phyloP scores from a whole-genome alignment of 805 yeast species.

The Metschnikowia koreensis region DNA sequence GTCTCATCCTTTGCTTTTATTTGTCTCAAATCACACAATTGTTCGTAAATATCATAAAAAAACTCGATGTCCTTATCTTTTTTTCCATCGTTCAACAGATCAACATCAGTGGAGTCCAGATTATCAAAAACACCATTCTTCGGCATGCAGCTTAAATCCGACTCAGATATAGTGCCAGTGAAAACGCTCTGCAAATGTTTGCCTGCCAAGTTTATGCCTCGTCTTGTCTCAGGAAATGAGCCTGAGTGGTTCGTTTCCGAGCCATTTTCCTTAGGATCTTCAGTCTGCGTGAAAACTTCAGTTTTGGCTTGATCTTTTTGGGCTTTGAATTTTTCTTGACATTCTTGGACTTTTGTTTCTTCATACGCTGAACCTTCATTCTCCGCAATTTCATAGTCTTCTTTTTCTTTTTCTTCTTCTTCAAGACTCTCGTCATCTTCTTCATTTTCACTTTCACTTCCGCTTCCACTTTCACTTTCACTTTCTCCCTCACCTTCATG shows the following conservation, averaged over 20 bases:
- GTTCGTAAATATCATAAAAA: constrained; percentile 8
- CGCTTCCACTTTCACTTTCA: constrained; percentile 3
- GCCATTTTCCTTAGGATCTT: not conserved
- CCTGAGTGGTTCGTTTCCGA: not conserved
- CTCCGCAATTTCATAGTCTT: not conserved
- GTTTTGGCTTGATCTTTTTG: not conserved
- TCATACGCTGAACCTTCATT: not conserved
- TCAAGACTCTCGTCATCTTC: not conserved
- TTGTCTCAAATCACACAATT: constrained; percentile 3
- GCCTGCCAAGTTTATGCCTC: constrained; percentile 6
- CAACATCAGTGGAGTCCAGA: constrained; percentile 16
- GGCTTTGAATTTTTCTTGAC: not conserved
- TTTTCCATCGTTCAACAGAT: constrained; percentile 8
- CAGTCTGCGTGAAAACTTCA: not conserved
- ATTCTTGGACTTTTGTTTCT: not conserved
- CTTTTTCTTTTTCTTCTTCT: not conserved
- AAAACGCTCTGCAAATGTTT: constrained; percentile 9
- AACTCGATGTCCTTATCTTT: not conserved
- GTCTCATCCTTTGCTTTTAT: constrained; percentile 1
- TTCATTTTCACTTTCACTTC: not conserved
- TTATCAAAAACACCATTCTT: constrained; percentile 5
- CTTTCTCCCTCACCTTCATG: constrained; percentile 1
- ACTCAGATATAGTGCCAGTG: not conserved
- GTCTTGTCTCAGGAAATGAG: not conserved
- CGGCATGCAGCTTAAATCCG: not conserved